These are phyloP conservation scores for Hysterium pulicare DNA, from an alignment of 2,329 filamentous ascomycete species.

Conservation along the genomic window DNA sequence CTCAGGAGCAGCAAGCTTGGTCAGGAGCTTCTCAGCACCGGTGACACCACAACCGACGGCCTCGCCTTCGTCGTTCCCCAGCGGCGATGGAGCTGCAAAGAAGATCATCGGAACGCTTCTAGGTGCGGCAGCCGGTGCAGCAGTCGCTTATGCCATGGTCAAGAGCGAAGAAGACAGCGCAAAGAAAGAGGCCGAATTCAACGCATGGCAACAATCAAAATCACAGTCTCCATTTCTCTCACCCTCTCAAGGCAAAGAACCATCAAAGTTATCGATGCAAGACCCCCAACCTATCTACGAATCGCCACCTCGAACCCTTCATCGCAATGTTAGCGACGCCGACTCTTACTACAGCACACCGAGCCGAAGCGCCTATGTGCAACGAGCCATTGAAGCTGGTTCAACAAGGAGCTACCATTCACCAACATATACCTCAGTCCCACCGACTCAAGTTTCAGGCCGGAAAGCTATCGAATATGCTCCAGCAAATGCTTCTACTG, in stretches of 20 bases:
- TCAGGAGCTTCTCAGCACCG: conserved; percentile 33
- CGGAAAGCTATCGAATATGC: conserved; percentile 33
- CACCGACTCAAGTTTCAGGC: conserved; percentile 23
- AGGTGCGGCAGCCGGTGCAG: conserved; percentile 74
- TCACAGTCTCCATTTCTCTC: conserved; percentile 15
- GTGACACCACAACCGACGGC: conserved; percentile 16
- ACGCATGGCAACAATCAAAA: conserved; percentile 32
- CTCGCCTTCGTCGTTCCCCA: conserved; percentile 22
- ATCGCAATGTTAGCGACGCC: conserved; percentile 37
- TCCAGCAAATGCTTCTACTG: conserved; percentile 30
- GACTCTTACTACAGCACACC: conserved; percentile 30
- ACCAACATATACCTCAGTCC: conserved; percentile 26
- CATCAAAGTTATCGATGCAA: conserved; percentile 26
- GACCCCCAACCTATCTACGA: conserved; percentile 33
- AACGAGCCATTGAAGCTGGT: conserved; percentile 40
- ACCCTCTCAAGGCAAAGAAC: conserved; percentile 21
- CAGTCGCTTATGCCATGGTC: conserved; percentile 71
- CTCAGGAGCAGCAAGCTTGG: conserved; percentile 22
- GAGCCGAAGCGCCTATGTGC: conserved; percentile 14
- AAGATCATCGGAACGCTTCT: conserved; percentile 72
- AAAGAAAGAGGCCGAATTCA: conserved; percentile 42
- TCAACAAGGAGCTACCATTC: conserved; percentile 30
- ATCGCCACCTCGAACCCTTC: conserved; percentile 24
- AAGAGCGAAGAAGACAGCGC: conserved; percentile 54
- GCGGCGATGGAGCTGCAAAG: conserved; percentile 53